Percentiles rank a stretch among this genome's conserved stretches.
Evolutionary conservation across 2,329 filamentous ascomycete genomes (phyloP).

Genomic region (Trichoderma sp.): DNA sequence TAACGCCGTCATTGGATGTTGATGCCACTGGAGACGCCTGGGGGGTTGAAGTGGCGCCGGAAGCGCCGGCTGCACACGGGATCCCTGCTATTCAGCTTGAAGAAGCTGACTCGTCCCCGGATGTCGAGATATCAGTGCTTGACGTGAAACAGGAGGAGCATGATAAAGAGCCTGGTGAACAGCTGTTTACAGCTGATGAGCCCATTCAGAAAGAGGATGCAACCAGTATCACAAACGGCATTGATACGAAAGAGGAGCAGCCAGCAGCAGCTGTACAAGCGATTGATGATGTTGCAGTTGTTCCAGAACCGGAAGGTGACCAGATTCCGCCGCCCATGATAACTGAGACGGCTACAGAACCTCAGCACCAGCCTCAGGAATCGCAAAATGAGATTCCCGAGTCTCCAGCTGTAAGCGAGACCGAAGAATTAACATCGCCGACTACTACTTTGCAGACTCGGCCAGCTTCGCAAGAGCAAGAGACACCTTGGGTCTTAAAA

Average conservation of each 20-base stretch:
- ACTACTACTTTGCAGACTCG: not conserved
- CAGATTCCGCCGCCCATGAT: not conserved
- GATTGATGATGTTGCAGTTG: not conserved
- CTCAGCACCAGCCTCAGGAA: not conserved
- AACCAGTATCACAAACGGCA: conserved; percentile 39
- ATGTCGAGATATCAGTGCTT: not conserved
- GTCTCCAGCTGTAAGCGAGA: not conserved
- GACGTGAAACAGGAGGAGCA: not conserved
- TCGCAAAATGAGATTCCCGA: not conserved
- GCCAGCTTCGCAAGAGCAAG: not conserved
- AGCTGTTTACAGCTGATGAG: conserved; percentile 53
- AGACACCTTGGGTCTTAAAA: conserved; percentile 13
- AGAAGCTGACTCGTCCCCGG: not conserved
- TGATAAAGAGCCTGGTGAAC: conserved; percentile 27
- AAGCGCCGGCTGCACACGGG: not conserved
- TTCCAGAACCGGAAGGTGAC: not conserved
- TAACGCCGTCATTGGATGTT: not conserved
- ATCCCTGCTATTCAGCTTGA: conserved; percentile 19
- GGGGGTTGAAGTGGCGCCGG: not conserved
- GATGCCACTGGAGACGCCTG: conserved; percentile 4
- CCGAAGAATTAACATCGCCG: too few species aligned
- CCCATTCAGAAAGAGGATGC: conserved; percentile 57
- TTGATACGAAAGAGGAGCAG: not conserved
- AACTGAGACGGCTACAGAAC: not conserved
- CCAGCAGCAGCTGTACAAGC: not conserved